phyloP scores from a whole-genome alignment of 306 rosid genomes.

The Lathyrus oleraceus region DNA sequence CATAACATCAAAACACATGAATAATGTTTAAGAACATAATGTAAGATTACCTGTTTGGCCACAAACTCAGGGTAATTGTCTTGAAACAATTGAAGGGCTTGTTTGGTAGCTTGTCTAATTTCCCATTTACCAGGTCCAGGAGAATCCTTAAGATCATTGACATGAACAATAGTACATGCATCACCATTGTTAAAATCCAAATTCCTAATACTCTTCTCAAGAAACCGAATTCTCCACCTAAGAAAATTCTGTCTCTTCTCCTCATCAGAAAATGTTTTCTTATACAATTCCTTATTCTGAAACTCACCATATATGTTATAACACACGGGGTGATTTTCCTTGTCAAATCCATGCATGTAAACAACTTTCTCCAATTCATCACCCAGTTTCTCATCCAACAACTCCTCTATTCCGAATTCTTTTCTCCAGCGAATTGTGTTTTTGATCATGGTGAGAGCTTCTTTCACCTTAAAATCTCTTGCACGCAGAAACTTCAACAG shows the following conservation, averaged over 20 bases:
- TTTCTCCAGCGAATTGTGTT: conserved; percentile 78
- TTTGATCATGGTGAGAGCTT: conserved; percentile 78
- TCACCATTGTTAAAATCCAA: conserved; percentile 69
- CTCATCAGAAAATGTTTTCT: conserved; percentile 63
- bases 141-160: conserved; percentile 71
- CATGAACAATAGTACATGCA: conserved; percentile 64
- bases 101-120: conserved; percentile 72
- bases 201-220: conserved; percentile 70
- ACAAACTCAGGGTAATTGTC: conserved; percentile 84
- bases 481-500: conserved; percentile 82
- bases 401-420: conserved; percentile 66
- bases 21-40: background rate
- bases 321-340: conserved; percentile 80
- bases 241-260: conserved; percentile 62
- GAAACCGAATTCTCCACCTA: conserved; percentile 66
- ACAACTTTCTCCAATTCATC: conserved; percentile 58
- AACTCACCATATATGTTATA: conserved; percentile 69
- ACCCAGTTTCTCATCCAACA: conserved; percentile 50
- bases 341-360: conserved; percentile 66
- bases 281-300: conserved; percentile 60
- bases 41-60: conserved; percentile 61
- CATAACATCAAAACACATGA: background rate
- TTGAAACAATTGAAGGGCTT: conserved; percentile 69
- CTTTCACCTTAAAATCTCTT: conserved; percentile 84
- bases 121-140: conserved; percentile 79